A percentile compares a stretch with the other conserved stretches of the same genome.
Conservation (phyloP, 805 yeast genomes). For the Lipomyces spencermartinsiae region DNA sequence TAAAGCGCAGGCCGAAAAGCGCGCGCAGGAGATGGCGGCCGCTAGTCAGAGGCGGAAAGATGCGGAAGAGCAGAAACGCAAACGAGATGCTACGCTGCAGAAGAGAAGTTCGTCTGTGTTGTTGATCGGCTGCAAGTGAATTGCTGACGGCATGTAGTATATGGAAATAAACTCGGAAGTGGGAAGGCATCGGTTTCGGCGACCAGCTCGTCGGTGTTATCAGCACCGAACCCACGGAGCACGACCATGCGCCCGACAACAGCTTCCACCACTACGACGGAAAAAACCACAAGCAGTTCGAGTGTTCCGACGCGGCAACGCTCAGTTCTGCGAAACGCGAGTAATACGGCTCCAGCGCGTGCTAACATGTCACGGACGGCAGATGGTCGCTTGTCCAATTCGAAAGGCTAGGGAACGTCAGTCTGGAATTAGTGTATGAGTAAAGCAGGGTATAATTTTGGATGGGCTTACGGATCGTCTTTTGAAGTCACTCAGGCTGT, state of each 20-base stretch:
- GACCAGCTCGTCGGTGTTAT: not conserved
- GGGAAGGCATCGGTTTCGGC: conserved; percentile 4
- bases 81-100: conserved; percentile 29
- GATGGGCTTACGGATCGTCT: not conserved
- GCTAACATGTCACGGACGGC: not conserved
- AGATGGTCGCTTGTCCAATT: not conserved
- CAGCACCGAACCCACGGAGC: not conserved
- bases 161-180: conserved; percentile 30
- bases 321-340: conserved; percentile 13
- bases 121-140: not conserved
- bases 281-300: not conserved
- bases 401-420: not conserved
- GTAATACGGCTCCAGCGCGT: conserved; percentile 6
- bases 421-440: not conserved
- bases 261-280: not conserved
- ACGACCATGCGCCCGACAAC: not conserved
- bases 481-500: not conserved
- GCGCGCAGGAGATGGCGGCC: conserved; percentile 25
- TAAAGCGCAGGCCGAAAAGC: conserved; percentile 20
- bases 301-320: conserved; percentile 7
- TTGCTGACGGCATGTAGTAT: conserved; percentile 15
- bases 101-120: conserved; percentile 28
- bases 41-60: conserved; percentile 14
- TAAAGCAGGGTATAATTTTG: not conserved
- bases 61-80: conserved; percentile 44